Evolutionary conservation across 352 stramenopile species (phyloP).

Genomic region (Phytophthora sojae): DNA sequence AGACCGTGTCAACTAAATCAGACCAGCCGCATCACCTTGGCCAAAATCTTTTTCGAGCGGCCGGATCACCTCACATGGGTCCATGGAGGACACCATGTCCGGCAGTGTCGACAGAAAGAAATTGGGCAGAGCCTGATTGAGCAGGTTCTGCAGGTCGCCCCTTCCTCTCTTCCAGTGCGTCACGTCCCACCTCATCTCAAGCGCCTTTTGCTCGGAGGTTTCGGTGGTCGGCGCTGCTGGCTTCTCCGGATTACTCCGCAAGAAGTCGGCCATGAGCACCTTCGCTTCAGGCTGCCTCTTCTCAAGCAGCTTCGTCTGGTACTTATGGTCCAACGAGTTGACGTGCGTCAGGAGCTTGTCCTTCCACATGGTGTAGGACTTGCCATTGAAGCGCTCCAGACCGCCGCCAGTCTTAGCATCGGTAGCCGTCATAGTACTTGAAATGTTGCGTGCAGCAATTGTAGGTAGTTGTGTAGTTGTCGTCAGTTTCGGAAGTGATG

Average conservation of each 20-base stretch:
- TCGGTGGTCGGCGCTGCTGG: too few species aligned
- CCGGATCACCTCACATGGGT: slow-evolving; percentile 17
- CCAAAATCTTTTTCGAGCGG: slow-evolving; percentile 16
- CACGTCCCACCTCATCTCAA: slow-evolving; percentile 8
- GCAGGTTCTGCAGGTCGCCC: slow-evolving; percentile 17
- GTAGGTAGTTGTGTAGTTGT: background rate
- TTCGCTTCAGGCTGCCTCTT: slow-evolving; percentile 16
- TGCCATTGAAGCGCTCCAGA: slow-evolving; percentile 18
- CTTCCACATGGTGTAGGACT: slow-evolving; percentile 29
- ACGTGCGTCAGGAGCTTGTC: slow-evolving; percentile 27
- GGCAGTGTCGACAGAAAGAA: slow-evolving; percentile 13
- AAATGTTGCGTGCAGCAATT: slow-evolving; percentile 12
- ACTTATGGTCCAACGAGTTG: slow-evolving; percentile 20
- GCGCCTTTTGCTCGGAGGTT: too few species aligned
- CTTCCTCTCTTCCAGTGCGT: slow-evolving; percentile 14
- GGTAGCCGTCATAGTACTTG: slow-evolving; percentile 11
- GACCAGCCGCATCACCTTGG: background rate
- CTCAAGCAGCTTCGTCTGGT: slow-evolving; percentile 22
- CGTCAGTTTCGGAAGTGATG: slow-evolving; percentile 16
- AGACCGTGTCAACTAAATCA: slow-evolving; percentile 5
- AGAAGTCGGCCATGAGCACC: slow-evolving; percentile 23
- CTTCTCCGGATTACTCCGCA: too few species aligned
- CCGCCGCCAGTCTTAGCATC: slow-evolving; percentile 16
- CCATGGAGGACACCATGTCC: slow-evolving; percentile 16
- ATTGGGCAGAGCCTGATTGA: slow-evolving; percentile 21